Base-by-base conservation (phyloP, 345 rosid species). In the Hibiscus syriacus region DNA sequence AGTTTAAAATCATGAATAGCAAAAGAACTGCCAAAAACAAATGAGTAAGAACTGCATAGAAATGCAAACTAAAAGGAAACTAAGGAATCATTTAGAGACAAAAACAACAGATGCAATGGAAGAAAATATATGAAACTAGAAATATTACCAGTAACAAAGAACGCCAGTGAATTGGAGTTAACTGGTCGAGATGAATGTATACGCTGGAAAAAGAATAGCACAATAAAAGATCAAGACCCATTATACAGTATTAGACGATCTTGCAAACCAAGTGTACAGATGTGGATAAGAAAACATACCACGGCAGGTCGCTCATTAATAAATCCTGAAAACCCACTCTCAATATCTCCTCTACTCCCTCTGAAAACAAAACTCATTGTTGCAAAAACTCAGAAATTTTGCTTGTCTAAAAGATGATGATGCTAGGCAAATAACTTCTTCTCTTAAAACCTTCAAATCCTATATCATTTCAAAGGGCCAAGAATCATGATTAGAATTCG, bases 291-390 rank as follows among this genome's bases (percentile, higher is more conserved):
- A 6, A 2, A 57, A 69, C 76, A 59, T 84, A 84, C 90, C 87
- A 84, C 50, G 2, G 84, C 69, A 77, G 87, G 86, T 55, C 78
- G 76, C 60, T 84, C 84, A 68, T 82, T 73, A 64, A 84, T 69
- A 55, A 80, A 82, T 60, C 80, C 80, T 0, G 83, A 76, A 73
- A 87, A 79, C 20, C 87, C 88, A 53, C 76, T 80, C 76, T 88
- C 90, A 17, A 85, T 80, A 70, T 84, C 90, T 45, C 78, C 83
- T 73, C 90, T 79, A 5, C 77, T 74, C 63, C 90, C 93, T 55
- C 87, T 74, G 22, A 81, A 88, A 62, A 80, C 83, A 50, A 80
- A 88, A 73, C 96, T 91, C 97, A 94, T 94, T 70, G 73, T 69
- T 48, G 49, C 49, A 45, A 14, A 45, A 45, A 45, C 49, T 43